Base-by-base conservation (phyloP, 768 basidiomycete genomes). In the Cubamyces lactineus region DNA sequence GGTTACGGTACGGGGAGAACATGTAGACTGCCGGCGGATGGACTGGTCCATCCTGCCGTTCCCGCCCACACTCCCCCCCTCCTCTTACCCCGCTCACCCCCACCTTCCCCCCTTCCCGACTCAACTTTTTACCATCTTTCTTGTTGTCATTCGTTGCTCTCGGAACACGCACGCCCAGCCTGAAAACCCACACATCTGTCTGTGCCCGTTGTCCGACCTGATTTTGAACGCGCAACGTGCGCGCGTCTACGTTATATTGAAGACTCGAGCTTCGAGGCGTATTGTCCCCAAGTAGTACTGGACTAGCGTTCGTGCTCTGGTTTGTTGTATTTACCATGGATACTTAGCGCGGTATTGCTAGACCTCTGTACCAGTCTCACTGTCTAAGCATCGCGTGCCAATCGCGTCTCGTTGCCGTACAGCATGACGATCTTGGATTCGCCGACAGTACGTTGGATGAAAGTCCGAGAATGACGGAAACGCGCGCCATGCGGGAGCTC, bases 11-110 rank as follows among this genome's bases (percentile, higher is more conserved):
- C 62, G 64, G 59, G 62, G 64, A 68, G 65, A 66, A 62, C 63
- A 51, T 52, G 63, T 42, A 67, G 69, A 67, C 66, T 57, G 57
- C 48, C 53, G 59, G 62, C 61, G 60, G 63, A 59, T 67, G 63
- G 71, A 58, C 65, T 69, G 67, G 65, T 66, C 66, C 63, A 63
- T 66, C 64, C 63, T 38, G 59, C 63, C 58, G 59, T 60, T 60
- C 30, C 58, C 53, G 15, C 52, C 60, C 65, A 49, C 64, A 59
- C 57, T 51, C 55, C 55, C 57, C 42, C 48, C 57, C 30, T 69
- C 63, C 12, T 23, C 38, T 19, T n/a, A 13, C 53, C 24, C 57
- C 41, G 48, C 17, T 30, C 63, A 40, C 38, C 21, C 54, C 41
- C 40, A 11, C 59, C 51, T 50, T 52, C 28, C 46, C 49, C 54